Evolutionary conservation across 345 rosid species (phyloP).

Genomic region (Syzygium oleosum): DNA sequence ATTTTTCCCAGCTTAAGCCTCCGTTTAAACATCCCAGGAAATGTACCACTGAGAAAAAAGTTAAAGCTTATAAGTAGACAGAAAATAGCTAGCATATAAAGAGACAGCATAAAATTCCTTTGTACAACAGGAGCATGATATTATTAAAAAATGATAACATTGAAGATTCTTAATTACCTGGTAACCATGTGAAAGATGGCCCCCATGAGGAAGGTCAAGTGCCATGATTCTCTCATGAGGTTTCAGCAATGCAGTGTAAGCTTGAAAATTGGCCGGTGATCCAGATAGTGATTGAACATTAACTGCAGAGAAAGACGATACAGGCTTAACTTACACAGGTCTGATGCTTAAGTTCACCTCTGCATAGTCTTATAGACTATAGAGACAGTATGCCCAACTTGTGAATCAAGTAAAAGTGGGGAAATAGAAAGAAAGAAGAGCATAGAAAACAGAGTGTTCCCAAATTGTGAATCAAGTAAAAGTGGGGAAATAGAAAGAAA

Average conservation of each 20-base stretch:
- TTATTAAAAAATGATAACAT: neutral
- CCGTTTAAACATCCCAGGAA: neutral
- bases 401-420: neutral
- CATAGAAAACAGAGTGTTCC: neutral
- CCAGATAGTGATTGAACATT: constrained; percentile 95
- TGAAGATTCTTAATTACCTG: constrained; percentile 47
- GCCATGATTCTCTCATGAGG: constrained; percentile 99
- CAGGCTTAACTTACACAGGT: neutral
- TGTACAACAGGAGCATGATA: neutral
- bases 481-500: neutral
- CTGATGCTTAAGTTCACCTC: neutral
- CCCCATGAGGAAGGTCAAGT: constrained; percentile 97
- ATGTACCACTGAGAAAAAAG: neutral
- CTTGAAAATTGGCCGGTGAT: constrained; percentile 95
- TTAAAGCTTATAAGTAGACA: neutral
- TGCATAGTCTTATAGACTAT: neutral
- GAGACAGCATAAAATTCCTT: neutral
- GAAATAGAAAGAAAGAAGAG: neutral
- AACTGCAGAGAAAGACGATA: constrained; percentile 44
- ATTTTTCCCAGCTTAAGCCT: neutral
- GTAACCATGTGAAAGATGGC: constrained; percentile 99
- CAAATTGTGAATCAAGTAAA: neutral
- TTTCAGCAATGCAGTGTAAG: constrained; percentile 74
- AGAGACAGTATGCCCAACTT: neutral
- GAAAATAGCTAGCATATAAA: neutral